These are phyloP conservation scores for Ceratobasidium sp. DNA, from an alignment of 1,284 basidiomycete species.

Conservation along the genomic window DNA sequence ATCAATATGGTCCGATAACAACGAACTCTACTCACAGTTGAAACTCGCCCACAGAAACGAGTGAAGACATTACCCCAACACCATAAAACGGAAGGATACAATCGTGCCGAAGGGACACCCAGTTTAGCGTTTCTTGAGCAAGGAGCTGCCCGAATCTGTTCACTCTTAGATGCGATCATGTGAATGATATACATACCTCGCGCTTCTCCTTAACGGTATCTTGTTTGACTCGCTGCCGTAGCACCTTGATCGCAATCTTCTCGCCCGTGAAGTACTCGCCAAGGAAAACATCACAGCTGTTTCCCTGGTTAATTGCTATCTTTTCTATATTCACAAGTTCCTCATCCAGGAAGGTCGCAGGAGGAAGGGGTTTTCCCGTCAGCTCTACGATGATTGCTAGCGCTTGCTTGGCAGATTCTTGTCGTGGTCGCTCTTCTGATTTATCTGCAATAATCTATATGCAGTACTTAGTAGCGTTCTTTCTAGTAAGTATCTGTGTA, in stretches of 20 bases:
- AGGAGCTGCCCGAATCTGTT: neutral
- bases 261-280: constrained; percentile 38
- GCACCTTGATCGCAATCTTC: constrained; percentile 33
- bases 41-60: neutral
- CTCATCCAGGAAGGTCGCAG: constrained; percentile 21
- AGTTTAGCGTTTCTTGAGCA: constrained; percentile 12
- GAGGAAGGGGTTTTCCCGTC: constrained; percentile 26
- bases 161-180: neutral
- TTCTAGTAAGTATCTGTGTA: neutral
- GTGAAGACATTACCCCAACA: constrained; percentile 1
- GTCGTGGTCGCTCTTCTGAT: neutral
- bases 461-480: neutral
- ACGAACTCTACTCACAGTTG: neutral
- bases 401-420: constrained; percentile 18
- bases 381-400: constrained; percentile 28
- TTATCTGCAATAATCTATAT: constrained; percentile 32
- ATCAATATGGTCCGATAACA: neutral
- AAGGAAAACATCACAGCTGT: constrained; percentile 18
- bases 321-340: constrained; percentile 28
- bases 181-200: constrained; percentile 8
- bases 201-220: constrained; percentile 23
- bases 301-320: constrained; percentile 13
- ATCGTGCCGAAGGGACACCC: constrained; percentile 24
- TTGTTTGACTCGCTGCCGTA: constrained; percentile 28
- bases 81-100: constrained; percentile 29